Percentiles rank a stretch among this genome's conserved stretches.
Evolutionary conservation across 352 stramenopile genomes (phyloP).

Genomic region (Pythium brassicae): DNA sequence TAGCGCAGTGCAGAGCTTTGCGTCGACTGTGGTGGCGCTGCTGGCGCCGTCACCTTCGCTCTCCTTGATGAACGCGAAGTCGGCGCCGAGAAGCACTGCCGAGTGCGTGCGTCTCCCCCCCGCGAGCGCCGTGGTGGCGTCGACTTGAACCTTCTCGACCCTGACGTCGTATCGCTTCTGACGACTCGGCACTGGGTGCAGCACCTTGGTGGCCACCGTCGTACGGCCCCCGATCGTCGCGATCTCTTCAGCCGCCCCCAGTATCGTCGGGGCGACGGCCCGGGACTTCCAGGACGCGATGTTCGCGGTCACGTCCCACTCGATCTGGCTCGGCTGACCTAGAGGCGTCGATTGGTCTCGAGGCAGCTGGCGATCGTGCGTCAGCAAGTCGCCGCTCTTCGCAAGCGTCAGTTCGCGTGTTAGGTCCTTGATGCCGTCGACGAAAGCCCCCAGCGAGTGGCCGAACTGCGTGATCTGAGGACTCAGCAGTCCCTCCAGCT

Average conservation of each 20-base stretch:
- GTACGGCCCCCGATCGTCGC: constrained; percentile 2
- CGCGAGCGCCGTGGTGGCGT: constrained; percentile 4
- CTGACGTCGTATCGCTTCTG: constrained; percentile 6
- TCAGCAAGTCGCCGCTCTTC: neutral
- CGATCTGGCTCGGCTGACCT: neutral
- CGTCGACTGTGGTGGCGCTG: neutral
- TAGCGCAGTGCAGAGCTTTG: constrained; percentile 8
- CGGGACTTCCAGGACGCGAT: constrained; percentile 6
- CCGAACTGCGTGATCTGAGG: constrained; percentile 7
- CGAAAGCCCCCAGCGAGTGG: constrained; percentile 6
- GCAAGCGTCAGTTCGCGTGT: no score
- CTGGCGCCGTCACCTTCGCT: neutral
- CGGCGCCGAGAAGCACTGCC: constrained; percentile 11
- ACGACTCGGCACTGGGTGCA: neutral
- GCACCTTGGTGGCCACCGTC: constrained; percentile 2
- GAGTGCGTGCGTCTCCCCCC: constrained; percentile 4
- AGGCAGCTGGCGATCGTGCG: neutral
- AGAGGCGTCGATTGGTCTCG: neutral
- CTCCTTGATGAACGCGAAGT: constrained; percentile 8
- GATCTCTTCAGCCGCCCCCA: constrained; percentile 7
- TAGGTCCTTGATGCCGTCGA: constrained; percentile 1
- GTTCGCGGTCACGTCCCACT: constrained; percentile 3
- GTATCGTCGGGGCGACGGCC: constrained; percentile 4
- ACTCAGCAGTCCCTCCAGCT: constrained; percentile 5
- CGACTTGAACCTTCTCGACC: constrained; percentile 3